Evolutionary conservation across 2,329 filamentous ascomycete species (phyloP).

Genomic region (Fusarium albidum): DNA sequence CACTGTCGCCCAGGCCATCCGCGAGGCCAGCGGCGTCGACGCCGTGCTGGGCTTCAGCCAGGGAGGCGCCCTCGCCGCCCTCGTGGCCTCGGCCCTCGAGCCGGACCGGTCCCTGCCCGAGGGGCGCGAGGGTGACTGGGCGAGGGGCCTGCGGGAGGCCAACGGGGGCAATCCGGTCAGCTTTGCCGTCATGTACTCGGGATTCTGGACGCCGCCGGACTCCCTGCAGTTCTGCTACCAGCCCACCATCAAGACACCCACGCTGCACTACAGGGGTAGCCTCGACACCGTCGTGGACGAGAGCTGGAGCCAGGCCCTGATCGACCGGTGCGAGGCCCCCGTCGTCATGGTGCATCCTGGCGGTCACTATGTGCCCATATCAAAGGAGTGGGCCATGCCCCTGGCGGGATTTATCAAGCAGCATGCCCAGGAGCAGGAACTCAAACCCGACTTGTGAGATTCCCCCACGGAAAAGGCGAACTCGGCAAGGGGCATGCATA

Average conservation of each 20-base stretch:
- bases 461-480: background rate
- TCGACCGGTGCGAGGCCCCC: conserved; percentile 68
- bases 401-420: conserved; percentile 74
- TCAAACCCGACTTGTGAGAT: conserved; percentile 38
- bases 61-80: conserved; percentile 75
- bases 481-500: background rate
- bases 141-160: conserved; percentile 54
- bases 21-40: conserved; percentile 73
- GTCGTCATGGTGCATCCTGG: conserved; percentile 77
- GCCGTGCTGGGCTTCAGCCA: conserved; percentile 86
- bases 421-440: conserved; percentile 41
- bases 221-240: conserved; percentile 73
- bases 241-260: conserved; percentile 77
- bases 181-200: conserved; percentile 81
- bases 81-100: conserved; percentile 79
- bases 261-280: conserved; percentile 82
- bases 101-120: conserved; percentile 39
- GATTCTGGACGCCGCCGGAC: conserved; percentile 72
- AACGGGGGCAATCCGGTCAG: conserved; percentile 61
- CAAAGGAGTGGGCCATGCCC: conserved; percentile 81
- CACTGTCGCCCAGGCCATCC: conserved; percentile 68
- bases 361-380: conserved; percentile 87
- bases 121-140: conserved; percentile 51
- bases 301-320: conserved; percentile 69
- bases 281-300: conserved; percentile 92